Evolutionary conservation across 441 rosid genomes (phyloP), one percentile per base, ranked within the genome.

Genomic region (Pelargonium cotyledonis): DNA sequence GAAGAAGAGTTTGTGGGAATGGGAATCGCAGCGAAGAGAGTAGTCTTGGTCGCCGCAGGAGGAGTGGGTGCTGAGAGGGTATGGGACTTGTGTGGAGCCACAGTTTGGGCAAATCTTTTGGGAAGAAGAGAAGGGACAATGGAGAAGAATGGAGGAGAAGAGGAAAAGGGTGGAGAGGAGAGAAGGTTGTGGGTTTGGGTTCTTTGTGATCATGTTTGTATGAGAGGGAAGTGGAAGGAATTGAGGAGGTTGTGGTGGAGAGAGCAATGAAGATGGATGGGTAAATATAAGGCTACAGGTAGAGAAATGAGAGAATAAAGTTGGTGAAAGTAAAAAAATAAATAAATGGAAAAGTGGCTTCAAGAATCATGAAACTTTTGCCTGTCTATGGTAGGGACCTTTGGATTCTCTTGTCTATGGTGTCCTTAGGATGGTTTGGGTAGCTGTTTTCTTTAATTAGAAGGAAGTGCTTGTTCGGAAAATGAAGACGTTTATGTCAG

Each of bases 1-100:
- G 26, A 85, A 81, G 78, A 74, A 84, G 18, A 87, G 92, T 29
- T 81, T 75, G 11, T 69, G 76, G 21, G 85, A 65, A 15, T 15
- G 58, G 3, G 72, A 38, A 63, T 84, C 86, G 29, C 90, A 85
- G 7, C 75, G 86, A 55, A 88, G 78, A 63, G 77, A 75, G 58
- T 88, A 88, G 51, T 72, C 41, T 0, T 82, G 82, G 44, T 88
- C 82, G 44, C 92, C 92, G 29, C 92, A 88, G 31, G 49, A 10
- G 38, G 87, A 78, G 51, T 64, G 57, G 16, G 90, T 88, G 81
- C 93, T 88, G 4, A 88, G 77, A 23, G 90, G 90, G 69, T 85
- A 88, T 19, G 90, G 87, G 35, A 88, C 77, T 19, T 73, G 65
- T 2, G 76, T 64, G 67, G 77, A 61, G 18, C 92, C 88, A 68